These are phyloP conservation scores for Spergularia bocconei DNA, from an alignment of 148 eudicot species.

Conservation along the genomic window DNA sequence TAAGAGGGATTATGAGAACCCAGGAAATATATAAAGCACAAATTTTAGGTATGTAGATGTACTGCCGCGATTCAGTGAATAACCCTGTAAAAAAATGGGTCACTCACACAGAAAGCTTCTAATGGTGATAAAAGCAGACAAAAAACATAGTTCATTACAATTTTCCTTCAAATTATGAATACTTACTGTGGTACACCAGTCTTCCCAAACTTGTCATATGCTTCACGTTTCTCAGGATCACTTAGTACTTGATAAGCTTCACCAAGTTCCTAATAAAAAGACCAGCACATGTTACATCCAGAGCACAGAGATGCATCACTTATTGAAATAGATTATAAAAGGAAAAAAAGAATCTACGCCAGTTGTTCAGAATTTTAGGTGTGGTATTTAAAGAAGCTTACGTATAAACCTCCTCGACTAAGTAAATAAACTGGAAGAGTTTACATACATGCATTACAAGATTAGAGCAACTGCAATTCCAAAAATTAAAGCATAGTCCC, in stretches of 20 bases:
- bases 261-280: conserved; percentile 61
- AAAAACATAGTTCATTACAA: neutral
- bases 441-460: neutral
- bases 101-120: neutral
- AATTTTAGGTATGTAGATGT: neutral
- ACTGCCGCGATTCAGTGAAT: neutral
- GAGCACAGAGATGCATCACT: no score
- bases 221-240: conserved; percentile 78
- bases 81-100: neutral
- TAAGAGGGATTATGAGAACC: neutral
- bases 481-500: neutral
- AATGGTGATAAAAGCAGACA: neutral
- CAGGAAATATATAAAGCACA: neutral
- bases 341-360: no score
- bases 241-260: conserved; percentile 95
- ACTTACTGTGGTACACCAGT: conserved; percentile 71
- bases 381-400: no score
- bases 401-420: no score
- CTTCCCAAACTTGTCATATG: conserved; percentile 80
- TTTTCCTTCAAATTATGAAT: conserved; percentile 1
- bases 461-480: no score
- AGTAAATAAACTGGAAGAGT: no score
- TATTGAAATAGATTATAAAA: no score
- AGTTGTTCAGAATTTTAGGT: no score
- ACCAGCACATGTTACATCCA: conserved; percentile 1